Evolutionary conservation across 306 rosid species (phyloP).

Genomic region (Cucurbita pepo): DNA sequence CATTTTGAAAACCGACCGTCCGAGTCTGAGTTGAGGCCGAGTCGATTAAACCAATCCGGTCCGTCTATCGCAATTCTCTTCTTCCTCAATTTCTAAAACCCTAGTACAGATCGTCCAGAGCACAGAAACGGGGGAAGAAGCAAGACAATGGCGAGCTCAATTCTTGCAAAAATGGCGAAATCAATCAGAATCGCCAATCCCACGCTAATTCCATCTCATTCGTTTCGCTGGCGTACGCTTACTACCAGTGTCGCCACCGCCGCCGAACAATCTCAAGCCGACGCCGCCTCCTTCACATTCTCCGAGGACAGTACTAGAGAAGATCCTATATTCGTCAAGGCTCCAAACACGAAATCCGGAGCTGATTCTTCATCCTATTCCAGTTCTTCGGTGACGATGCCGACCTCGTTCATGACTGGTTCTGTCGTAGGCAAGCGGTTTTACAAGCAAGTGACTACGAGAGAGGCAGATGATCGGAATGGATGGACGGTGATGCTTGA

Average conservation of each 20-base stretch:
- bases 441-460: conserved; percentile 48
- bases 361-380: conserved; percentile 22
- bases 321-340: conserved; percentile 30
- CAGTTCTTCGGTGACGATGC: conserved; percentile 64
- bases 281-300: conserved; percentile 40
- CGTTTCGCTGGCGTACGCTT: conserved; percentile 16
- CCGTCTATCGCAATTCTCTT: background rate
- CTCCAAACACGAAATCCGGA: conserved; percentile 15
- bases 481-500: conserved; percentile 91
- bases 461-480: conserved; percentile 59
- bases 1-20: background rate
- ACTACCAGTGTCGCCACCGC: conserved; percentile 27
- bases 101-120: background rate
- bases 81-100: conserved; percentile 1
- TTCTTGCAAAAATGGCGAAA: conserved; percentile 15
- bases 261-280: conserved; percentile 23
- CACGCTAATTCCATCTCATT: conserved; percentile 7
- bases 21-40: background rate
- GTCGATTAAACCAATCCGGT: background rate
- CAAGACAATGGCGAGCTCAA: conserved; percentile 24
- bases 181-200: conserved; percentile 5
- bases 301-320: conserved; percentile 20
- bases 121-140: background rate
- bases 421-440: conserved; percentile 79
- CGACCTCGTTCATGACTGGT: conserved; percentile 83